A percentile compares a stretch with the other conserved stretches of the same genome.
These are phyloP conservation scores for Xylaria longipes DNA, from an alignment of 495 filamentous ascomycete species.

Conservation along the genomic window DNA sequence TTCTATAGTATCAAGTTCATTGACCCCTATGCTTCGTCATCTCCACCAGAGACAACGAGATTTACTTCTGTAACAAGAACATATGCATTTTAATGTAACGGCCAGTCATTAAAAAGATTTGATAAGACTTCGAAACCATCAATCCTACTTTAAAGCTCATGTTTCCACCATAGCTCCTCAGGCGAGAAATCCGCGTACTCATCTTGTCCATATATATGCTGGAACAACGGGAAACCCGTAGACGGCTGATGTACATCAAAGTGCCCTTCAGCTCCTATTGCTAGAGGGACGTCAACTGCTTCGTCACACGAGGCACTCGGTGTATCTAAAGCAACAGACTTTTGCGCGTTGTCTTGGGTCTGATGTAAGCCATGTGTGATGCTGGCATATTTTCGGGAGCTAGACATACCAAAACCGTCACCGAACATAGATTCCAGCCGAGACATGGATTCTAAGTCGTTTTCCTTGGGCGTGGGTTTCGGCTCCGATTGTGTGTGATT, in stretches of 20 bases:
- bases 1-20: too few species aligned
- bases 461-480: too few species aligned
- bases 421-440: too few species aligned
- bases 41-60: too few species aligned
- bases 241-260: neutral
- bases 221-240: neutral
- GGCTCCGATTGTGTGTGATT: too few species aligned
- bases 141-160: slow-evolving; percentile 24
- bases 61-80: too few species aligned
- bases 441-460: too few species aligned
- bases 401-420: neutral
- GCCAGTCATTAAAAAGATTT: too few species aligned
- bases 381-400: neutral
- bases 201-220: slow-evolving; percentile 5
- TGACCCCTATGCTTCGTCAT: too few species aligned
- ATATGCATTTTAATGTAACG: too few species aligned
- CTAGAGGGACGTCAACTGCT: neutral
- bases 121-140: neutral
- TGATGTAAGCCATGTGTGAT: neutral
- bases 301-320: neutral
- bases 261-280: neutral
- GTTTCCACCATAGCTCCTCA: slow-evolving; percentile 17
- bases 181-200: slow-evolving; percentile 12
- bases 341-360: neutral
- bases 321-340: neutral